A percentile compares a stretch with the other conserved stretches of the same genome.
Conservation (phyloP, 768 basidiomycete species). For the Austroboletus festivus region DNA sequence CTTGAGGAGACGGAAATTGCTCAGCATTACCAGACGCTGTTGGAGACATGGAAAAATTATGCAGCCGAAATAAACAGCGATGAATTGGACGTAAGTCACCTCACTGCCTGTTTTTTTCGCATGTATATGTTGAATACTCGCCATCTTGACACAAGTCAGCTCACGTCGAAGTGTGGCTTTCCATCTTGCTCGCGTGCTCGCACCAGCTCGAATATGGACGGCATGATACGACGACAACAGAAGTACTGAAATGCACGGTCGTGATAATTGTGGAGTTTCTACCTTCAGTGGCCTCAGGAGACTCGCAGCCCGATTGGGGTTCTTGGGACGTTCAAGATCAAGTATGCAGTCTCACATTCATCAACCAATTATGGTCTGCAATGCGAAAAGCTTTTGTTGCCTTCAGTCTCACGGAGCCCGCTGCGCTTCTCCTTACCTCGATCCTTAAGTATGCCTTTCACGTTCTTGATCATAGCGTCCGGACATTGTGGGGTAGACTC, state of each 20-base stretch:
- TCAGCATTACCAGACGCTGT: conserved; percentile 37
- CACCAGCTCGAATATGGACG: conserved; percentile 39
- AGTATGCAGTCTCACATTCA: conserved; percentile 35
- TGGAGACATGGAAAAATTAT: conserved; percentile 37
- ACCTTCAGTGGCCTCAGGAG: conserved; percentile 3
- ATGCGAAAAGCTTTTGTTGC: conserved; percentile 47
- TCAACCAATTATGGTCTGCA: conserved; percentile 49
- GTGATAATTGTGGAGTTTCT: conserved; percentile 38
- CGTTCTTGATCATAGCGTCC: conserved; percentile 38
- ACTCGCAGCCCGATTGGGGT: conserved; percentile 16
- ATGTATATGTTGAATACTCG: conserved; percentile 7
- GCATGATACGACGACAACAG: conserved; percentile 34
- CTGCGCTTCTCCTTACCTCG: conserved; percentile 44
- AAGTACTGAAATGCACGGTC: conserved; percentile 35
- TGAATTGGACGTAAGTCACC: conserved; percentile 25
- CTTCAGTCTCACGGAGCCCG: conserved; percentile 39
- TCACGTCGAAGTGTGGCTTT: conserved; percentile 50
- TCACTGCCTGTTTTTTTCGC: background rate
- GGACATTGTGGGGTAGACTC: conserved; percentile 44
- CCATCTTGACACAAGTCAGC: conserved; percentile 29
- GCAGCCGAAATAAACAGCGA: conserved; percentile 18
- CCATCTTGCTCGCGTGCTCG: conserved; percentile 50
- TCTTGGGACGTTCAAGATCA: conserved; percentile 32
- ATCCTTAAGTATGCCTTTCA: conserved; percentile 44
- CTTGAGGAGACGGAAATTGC: conserved; percentile 40